These are phyloP conservation scores for Podila epicladia DNA, from an alignment of 192 early-diverging fungal species.

Conservation along the genomic window DNA sequence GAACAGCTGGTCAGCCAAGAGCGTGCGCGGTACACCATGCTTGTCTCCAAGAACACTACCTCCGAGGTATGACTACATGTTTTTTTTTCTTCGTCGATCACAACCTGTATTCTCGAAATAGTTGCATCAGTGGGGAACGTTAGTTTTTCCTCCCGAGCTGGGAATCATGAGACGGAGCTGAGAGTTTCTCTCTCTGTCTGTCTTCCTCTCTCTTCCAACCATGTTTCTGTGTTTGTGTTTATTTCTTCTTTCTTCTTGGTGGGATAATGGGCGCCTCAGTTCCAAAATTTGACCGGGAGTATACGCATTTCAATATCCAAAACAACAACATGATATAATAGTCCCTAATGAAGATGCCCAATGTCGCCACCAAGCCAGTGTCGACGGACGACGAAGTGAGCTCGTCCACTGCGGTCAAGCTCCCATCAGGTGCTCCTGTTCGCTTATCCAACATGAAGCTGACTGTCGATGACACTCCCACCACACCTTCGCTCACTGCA, in stretches of 20 bases:
- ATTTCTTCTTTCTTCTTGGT: neutral
- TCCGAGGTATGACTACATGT: slow-evolving; percentile 22
- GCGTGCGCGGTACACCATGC: neutral
- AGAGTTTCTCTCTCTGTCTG: neutral
- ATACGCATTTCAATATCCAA: neutral
- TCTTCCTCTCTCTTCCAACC: neutral
- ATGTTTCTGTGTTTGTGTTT: neutral
- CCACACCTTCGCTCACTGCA: neutral
- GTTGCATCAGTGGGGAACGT: neutral
- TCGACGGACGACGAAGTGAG: slow-evolving; percentile 1
- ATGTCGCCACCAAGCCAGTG: slow-evolving; percentile 36
- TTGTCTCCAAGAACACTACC: slow-evolving; percentile 4
- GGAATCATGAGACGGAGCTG: too few species aligned
- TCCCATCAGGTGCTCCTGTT: slow-evolving; percentile 6
- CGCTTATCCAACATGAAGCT: slow-evolving; percentile 18
- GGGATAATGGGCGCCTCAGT: neutral
- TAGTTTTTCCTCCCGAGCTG: too few species aligned
- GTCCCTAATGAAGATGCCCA: slow-evolving; percentile 41
- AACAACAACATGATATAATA: neutral
- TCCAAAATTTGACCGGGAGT: too few species aligned
- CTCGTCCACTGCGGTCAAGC: slow-evolving; percentile 3
- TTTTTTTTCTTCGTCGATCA: neutral
- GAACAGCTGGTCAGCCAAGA: neutral
- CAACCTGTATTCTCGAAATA: neutral
- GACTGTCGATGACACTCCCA: slow-evolving; percentile 8